Evolutionary conservation across 2,329 filamentous ascomycete species (phyloP).

Genomic region (Neopestalotiopsis sp.): DNA sequence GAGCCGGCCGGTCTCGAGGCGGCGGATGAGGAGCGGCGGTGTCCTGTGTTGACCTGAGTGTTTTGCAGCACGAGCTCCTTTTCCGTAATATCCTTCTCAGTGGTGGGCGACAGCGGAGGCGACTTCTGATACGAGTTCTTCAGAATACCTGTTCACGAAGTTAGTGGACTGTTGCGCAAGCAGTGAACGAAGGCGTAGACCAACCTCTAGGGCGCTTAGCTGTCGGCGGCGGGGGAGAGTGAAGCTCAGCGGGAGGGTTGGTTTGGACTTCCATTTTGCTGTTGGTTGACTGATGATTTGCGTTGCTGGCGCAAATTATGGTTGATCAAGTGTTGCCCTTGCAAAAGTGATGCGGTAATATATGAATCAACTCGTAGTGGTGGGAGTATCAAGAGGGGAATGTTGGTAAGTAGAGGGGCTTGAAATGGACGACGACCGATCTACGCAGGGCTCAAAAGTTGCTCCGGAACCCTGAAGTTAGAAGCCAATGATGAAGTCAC

Average conservation of each 20-base stretch:
- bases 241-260: slow-evolving; percentile 29
- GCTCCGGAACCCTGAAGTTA: not conserved
- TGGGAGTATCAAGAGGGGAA: not conserved
- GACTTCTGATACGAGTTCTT: slow-evolving; percentile 82
- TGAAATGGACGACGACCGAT: not conserved
- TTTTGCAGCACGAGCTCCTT: slow-evolving; percentile 95
- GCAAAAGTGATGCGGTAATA: not conserved
- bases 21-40: slow-evolving; percentile 80
- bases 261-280: slow-evolving; percentile 37
- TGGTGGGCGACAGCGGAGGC: slow-evolving; percentile 57
- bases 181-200: not conserved
- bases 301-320: not conserved
- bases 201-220: slow-evolving; percentile 37
- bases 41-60: slow-evolving; percentile 91
- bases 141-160: slow-evolving; percentile 73
- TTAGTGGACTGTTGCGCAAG: not conserved
- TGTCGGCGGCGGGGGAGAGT: slow-evolving; percentile 27
- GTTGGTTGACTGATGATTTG: not conserved
- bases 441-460: not conserved
- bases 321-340: not conserved
- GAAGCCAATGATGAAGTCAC: not conserved
- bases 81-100: slow-evolving; percentile 64
- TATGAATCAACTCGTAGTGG: not conserved
- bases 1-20: slow-evolving; percentile 66
- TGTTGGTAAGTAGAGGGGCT: not conserved